Evolutionary conservation across 179 eudicot species (phyloP), one percentile per base, ranked within the genome.

Genomic region (Kewa caespitosa): DNA sequence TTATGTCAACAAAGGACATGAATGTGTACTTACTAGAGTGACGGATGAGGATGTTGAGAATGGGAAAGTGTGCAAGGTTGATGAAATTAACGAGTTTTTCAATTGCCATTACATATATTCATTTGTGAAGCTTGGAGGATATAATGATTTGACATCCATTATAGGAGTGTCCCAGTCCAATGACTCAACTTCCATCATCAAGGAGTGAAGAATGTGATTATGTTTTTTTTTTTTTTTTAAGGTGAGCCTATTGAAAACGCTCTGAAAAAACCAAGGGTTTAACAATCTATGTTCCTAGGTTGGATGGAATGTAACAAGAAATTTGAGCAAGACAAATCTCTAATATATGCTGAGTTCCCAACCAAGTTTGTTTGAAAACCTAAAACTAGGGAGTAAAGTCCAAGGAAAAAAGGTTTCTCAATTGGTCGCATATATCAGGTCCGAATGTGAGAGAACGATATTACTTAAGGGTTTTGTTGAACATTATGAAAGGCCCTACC

Each of bases 1-100:
- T 30, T 82, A 85, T n/a, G 54, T 77, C 6, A 70, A 66, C 20
- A 85, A 85, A 28, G 85, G 77, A 0, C 20, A 42, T 62, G 76
- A 78, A 42, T 32, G 76, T 0, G 57, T n/a, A n/a, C n/a, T 70
- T 18, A 70, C 50, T 11, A n/a, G 22, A 38, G 23, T 14, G 57
- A 2, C 34, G 20, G 39, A 28, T n/a, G 11, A 39, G 8, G 27
- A 32, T 10, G 14, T 8, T 30, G 14, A 20, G 2, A 38, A 17
- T 23, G 33, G 33, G 1, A 36, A 14, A 32, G 33, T 11, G 20
- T 8, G 37, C 2, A 22, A 69, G 27, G 38, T 25, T 1, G 75
- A 72, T 13, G 62, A 64, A 37, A 30, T 64, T 5, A 65, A 9
- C n/a, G n/a, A n/a, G n/a, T n/a, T n/a, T n/a, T n/a, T n/a, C n/a